A percentile compares a stretch with the other conserved stretches of the same genome.
phyloP scores from a whole-genome alignment of 441 rosid genomes.

The Gossypium davidsonii region DNA sequence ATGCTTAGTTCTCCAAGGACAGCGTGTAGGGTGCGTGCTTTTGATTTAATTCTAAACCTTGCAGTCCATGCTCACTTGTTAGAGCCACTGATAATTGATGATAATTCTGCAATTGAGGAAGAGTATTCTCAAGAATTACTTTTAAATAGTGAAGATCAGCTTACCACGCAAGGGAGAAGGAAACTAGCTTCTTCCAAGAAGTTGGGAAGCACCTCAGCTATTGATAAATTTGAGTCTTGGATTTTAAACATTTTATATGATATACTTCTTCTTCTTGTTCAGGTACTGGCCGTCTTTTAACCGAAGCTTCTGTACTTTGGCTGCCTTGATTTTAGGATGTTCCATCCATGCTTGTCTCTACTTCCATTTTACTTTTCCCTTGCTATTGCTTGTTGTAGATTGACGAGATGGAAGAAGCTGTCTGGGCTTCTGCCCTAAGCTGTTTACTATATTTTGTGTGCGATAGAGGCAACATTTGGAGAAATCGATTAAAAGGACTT shows the following conservation, averaged over 20 bases:
- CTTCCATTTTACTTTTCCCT: not conserved
- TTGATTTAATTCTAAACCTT: slow-evolving; percentile 91
- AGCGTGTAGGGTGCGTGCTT: slow-evolving; percentile 81
- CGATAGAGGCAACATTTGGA: slow-evolving; percentile 82
- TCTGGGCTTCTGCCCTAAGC: slow-evolving; percentile 96
- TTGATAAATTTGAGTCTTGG: slow-evolving; percentile 85
- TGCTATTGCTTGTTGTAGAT: slow-evolving; percentile 39
- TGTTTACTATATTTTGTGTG: slow-evolving; percentile 93
- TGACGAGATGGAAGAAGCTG: slow-evolving; percentile 85
- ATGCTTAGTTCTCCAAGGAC: slow-evolving; percentile 82
- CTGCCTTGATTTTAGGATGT: not conserved
- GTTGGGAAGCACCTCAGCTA: slow-evolving; percentile 54
- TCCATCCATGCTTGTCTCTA: not conserved
- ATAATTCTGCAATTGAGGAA: slow-evolving; percentile 76
- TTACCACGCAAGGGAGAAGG: slow-evolving; percentile 42
- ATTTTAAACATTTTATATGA: slow-evolving; percentile 81
- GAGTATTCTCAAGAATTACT: slow-evolving; percentile 67
- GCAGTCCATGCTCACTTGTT: slow-evolving; percentile 94
- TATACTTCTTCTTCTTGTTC: slow-evolving; percentile 92
- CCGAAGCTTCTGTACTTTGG: slow-evolving; percentile 1
- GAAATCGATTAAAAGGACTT: slow-evolving; percentile 78
- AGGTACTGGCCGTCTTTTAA: slow-evolving; percentile 38
- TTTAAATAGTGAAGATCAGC: slow-evolving; percentile 53
- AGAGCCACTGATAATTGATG: slow-evolving; percentile 72
- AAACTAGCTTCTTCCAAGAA: slow-evolving; percentile 44